Percentiles rank a stretch among this genome's conserved stretches.
Conservation (phyloP, 805 yeast genomes). For the Naumovozyma castellii region DNA sequence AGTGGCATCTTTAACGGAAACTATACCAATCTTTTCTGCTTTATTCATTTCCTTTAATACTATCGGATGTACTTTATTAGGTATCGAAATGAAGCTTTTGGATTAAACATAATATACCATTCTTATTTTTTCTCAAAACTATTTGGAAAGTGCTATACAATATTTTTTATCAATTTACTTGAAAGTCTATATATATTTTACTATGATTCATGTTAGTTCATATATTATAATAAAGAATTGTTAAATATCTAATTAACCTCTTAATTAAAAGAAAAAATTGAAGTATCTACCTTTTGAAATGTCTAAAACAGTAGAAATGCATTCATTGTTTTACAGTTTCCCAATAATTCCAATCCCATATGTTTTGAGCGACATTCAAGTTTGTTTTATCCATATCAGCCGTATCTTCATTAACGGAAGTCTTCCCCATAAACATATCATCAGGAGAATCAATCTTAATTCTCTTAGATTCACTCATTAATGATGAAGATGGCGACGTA, state of each 20-base stretch:
- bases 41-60: constrained; percentile 18
- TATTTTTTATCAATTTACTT: no score
- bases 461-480: constrained; percentile 29
- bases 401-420: not conserved
- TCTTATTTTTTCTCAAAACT: not conserved
- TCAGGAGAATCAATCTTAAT: constrained; percentile 29
- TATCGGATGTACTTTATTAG: constrained; percentile 21
- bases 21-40: constrained; percentile 23
- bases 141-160: no score
- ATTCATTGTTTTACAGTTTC: constrained; percentile 1
- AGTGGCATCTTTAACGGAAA: constrained; percentile 22
- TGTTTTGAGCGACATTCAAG: constrained; percentile 6
- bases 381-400: not conserved
- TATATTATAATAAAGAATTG: no score
- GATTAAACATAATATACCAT: constrained; percentile 1
- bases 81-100: constrained; percentile 7
- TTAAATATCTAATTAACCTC: no score
- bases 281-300: no score
- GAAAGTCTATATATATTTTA: no score
- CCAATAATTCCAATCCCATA: constrained; percentile 31
- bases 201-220: no score
- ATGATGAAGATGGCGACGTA: constrained; percentile 18
- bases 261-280: no score
- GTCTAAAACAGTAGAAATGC: no score
- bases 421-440: constrained; percentile 19